Evolutionary conservation across 345 rosid genomes (phyloP), one percentile per base, ranked within the genome.

Genomic region (Gossypium stocksii): DNA sequence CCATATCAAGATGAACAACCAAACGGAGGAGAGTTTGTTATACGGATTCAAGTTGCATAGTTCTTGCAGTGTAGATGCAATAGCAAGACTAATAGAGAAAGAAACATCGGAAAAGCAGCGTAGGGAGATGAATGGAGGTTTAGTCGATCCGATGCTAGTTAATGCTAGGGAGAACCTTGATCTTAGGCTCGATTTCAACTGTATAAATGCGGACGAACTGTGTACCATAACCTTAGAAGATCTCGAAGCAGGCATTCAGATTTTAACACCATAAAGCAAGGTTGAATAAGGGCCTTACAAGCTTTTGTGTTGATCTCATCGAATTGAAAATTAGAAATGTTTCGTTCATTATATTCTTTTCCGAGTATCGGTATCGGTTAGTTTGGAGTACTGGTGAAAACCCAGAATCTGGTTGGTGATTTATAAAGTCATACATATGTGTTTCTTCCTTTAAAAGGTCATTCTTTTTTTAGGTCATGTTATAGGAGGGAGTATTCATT

Each of bases 101-200:
- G 88, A 82, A 76, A 90, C 98, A 1, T 82, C 94, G 0, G 97
- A 95, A 79, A 89, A 91, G 85, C 90, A 88, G 81, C 92, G 97
- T 13, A 86, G 80, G 80, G 97, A 89, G 79, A 90, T 87, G 96
- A 95, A 95, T 34, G 99, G 98, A 77, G 98, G 98, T 45, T 83
- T 95, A 63, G 92, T 88, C 16, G 94, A 89, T 61, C 86, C 98
- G 0, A 77, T 89, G 88, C 92, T 95, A 6, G 86, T 86, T 61
- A 95, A 95, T 72, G 99, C 98, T 8, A 86, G 97, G 83, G 99
- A 95, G 84, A 88, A 84, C 78, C 87, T 95, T 68, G 98, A 95
- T 78, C 88, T 91, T 56, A 80, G 98, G 77, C 92, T 95, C 20
- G 85, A 81, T 83, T 89, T 93, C 25, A 92, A 93, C 74, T 93